phyloP scores from a whole-genome alignment of 169 alveolate genomes.

The Plasmodium gaboni region DNA sequence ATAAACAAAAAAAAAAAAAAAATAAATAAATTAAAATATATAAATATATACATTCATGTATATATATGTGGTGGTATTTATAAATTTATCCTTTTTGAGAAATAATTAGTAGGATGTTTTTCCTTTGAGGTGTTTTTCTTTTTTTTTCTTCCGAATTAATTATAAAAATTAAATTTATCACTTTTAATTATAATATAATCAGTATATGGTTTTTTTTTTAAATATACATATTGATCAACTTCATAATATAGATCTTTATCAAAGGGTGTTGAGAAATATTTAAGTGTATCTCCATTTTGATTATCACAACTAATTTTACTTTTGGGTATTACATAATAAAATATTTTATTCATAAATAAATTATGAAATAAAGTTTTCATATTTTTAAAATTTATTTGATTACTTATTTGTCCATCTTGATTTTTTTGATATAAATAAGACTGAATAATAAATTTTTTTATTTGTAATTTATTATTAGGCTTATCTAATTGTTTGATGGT shows the following conservation, averaged over 20 bases:
- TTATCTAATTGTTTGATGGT: slow-evolving; percentile 9
- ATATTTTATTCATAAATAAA: slow-evolving; percentile 36
- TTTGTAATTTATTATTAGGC: slow-evolving; percentile 12
- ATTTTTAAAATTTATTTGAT: slow-evolving; percentile 29
- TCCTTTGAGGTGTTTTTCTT: too few relatives aligned
- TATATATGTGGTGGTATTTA: too few relatives aligned
- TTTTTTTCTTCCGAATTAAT: neutral
- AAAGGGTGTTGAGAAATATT: neutral
- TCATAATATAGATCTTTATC: slow-evolving; percentile 7
- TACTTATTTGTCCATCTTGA: neutral
- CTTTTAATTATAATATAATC: slow-evolving; percentile 51
- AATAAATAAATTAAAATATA: too few relatives aligned
- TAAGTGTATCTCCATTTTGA: neutral
- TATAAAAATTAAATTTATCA: slow-evolving; percentile 30
- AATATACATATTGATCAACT: slow-evolving; percentile 43
- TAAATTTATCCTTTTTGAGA: too few relatives aligned
- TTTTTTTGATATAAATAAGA: slow-evolving; percentile 3
- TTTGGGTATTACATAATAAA: slow-evolving; percentile 55
- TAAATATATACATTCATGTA: too few relatives aligned
- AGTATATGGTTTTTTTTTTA: slow-evolving; percentile 15
- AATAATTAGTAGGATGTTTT: too few relatives aligned
- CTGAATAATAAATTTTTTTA: slow-evolving; percentile 30
- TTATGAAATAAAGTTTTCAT: slow-evolving; percentile 19
- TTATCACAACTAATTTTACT: neutral
- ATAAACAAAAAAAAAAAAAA: too few relatives aligned